Evolutionary conservation across 192 early-diverging fungal genomes (phyloP).

Genomic region (Paraglomus brasilianum): DNA sequence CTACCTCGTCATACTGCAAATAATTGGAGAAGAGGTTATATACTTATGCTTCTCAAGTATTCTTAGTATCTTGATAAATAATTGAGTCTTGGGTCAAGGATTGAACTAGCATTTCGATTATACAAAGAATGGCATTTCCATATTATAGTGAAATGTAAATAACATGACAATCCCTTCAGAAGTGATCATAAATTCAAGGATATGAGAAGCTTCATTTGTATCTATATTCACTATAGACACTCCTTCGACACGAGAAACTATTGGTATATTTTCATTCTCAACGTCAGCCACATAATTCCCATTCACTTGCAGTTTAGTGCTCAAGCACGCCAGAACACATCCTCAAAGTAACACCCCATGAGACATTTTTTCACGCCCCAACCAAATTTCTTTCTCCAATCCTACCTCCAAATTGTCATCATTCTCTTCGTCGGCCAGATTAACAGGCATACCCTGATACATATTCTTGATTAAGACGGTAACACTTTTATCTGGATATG

Average conservation of each 20-base stretch:
- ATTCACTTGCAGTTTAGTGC: too few species aligned
- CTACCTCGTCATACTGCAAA: constrained; percentile 36
- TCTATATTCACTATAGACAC: too few species aligned
- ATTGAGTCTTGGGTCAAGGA: constrained; percentile 15
- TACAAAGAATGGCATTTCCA: not conserved
- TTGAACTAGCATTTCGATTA: constrained; percentile 31
- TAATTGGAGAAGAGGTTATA: not conserved
- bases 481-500: constrained; percentile 30
- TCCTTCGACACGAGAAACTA: too few species aligned
- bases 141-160: too few species aligned
- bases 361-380: too few species aligned
- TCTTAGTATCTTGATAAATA: not conserved
- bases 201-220: too few species aligned
- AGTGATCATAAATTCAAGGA: too few species aligned
- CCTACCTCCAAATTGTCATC: constrained; percentile 38
- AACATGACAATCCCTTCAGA: too few species aligned
- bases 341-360: too few species aligned
- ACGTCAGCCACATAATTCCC: too few species aligned
- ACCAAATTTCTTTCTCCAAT: not conserved
- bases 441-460: constrained; percentile 39
- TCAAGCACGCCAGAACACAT: not conserved
- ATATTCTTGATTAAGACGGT: constrained; percentile 42
- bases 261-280: too few species aligned
- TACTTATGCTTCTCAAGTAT: not conserved
- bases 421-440: constrained; percentile 31